Conservation (phyloP, 441 rosid genomes). For the Pelargonium cotyledonis region DNA sequence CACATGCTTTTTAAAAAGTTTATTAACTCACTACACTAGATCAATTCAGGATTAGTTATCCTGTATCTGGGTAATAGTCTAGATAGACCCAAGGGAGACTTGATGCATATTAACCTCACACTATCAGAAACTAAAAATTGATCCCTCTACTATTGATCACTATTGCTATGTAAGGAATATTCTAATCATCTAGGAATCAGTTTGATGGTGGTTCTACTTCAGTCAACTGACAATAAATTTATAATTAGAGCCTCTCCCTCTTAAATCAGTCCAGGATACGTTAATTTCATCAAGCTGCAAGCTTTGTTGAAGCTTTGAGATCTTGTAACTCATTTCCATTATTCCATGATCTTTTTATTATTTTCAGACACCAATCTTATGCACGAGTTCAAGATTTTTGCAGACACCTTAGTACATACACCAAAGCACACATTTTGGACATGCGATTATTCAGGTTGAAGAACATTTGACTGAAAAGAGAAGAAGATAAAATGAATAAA, state of each 20-base stretch:
- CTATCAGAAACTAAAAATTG: neutral
- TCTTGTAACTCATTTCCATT: neutral
- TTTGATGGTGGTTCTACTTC: neutral
- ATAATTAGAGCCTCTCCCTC: no score
- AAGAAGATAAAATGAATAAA: neutral
- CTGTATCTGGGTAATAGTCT: neutral
- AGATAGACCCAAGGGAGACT: neutral
- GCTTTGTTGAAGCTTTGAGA: neutral
- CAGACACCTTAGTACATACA: neutral
- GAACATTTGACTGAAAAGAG: neutral
- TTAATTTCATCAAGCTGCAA: neutral
- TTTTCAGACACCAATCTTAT: neutral
- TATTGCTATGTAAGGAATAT: neutral
- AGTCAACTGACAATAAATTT: neutral
- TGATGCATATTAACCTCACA: neutral
- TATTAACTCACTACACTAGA: neutral
- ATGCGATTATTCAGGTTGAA: neutral
- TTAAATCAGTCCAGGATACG: no score
- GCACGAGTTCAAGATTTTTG: neutral
- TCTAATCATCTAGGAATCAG: neutral
- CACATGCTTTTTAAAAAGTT: neutral
- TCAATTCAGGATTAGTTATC: neutral
- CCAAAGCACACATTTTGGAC: neutral
- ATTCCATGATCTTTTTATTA: neutral
- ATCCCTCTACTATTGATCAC: neutral